Evolutionary conservation across 352 stramenopile species (phyloP).

Genomic region (Plasmopara muralis): DNA sequence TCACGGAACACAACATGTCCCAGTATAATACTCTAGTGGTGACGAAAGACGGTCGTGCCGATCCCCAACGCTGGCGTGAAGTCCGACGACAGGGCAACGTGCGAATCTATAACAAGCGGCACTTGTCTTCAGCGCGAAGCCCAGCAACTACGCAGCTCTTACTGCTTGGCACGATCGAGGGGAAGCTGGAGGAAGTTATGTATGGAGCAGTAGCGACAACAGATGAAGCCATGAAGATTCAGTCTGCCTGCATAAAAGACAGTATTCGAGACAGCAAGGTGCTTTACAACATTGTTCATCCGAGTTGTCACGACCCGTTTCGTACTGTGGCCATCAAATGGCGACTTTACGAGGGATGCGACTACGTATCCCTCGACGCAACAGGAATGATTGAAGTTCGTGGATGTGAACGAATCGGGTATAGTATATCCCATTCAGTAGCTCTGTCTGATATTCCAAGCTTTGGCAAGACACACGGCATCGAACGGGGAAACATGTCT

Average conservation of each 20-base stretch:
- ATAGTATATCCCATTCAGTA: constrained; percentile 38
- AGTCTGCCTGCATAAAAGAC: constrained; percentile 44
- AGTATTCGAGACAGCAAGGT: constrained; percentile 41
- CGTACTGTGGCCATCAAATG: constrained; percentile 34
- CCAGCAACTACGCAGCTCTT: constrained; percentile 34
- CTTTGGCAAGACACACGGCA: constrained; percentile 21
- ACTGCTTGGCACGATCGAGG: constrained; percentile 32
- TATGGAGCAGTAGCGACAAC: constrained; percentile 35
- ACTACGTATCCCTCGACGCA: constrained; percentile 32
- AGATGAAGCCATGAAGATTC: constrained; percentile 39
- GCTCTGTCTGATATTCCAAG: constrained; percentile 27
- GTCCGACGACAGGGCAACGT: constrained; percentile 28
- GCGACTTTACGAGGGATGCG: constrained; percentile 27
- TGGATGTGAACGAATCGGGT: constrained; percentile 31
- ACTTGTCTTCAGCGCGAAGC: constrained; percentile 8
- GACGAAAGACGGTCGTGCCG: constrained; percentile 34
- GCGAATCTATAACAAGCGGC: constrained; percentile 32
- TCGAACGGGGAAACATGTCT: constrained; percentile 45
- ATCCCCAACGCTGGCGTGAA: constrained; percentile 29
- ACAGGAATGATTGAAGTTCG: constrained; percentile 24
- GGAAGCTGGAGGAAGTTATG: constrained; percentile 43
- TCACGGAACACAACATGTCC: constrained; percentile 39
- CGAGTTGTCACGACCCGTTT: constrained; percentile 51
- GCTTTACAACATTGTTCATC: constrained; percentile 37
- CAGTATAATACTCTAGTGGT: constrained; percentile 49